These are phyloP conservation scores for Phytophthora nicotianae DNA, from an alignment of 352 stramenopile species.

Conservation along the genomic window DNA sequence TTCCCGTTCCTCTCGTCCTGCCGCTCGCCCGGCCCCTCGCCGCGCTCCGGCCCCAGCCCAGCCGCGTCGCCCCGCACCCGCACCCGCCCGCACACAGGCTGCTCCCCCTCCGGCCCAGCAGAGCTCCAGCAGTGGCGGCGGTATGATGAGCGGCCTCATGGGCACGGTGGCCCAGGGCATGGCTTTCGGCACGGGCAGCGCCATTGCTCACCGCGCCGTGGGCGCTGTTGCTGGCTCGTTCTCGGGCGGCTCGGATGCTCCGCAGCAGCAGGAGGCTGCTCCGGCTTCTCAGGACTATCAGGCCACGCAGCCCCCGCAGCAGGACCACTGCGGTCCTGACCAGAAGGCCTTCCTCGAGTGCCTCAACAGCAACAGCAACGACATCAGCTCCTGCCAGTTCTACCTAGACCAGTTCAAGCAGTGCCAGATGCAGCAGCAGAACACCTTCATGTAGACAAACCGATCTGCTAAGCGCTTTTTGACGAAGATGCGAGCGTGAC, in stretches of 20 bases:
- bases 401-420: constrained; percentile 90
- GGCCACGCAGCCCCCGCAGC: constrained; percentile 38
- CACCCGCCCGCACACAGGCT: constrained; percentile 57
- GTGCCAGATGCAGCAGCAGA: constrained; percentile 81
- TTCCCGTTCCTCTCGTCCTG: constrained; percentile 65
- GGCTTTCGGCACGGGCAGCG: constrained; percentile 97
- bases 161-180: constrained; percentile 97
- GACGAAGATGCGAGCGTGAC: constrained; percentile 11
- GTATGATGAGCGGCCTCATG: constrained; percentile 96
- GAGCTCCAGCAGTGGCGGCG: constrained; percentile 58
- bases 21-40: constrained; percentile 40
- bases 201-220: constrained; percentile 95
- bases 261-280: constrained; percentile 45
- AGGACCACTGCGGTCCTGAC: constrained; percentile 71
- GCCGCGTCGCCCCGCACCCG: constrained; percentile 46
- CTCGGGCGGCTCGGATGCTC: constrained; percentile 55
- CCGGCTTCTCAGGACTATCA: constrained; percentile 30
- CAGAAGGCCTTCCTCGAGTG: constrained; percentile 87
- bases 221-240: constrained; percentile 78
- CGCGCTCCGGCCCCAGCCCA: constrained; percentile 49
- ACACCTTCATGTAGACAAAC: constrained; percentile 58
- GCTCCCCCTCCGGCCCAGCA: constrained; percentile 57
- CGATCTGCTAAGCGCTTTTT: constrained; percentile 1
- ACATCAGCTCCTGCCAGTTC: constrained; percentile 89
- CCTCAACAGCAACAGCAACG: constrained; percentile 86